Evolutionary conservation across 2,329 filamentous ascomycete species (phyloP).

Genomic region (Ophiostoma angusticollis): DNA sequence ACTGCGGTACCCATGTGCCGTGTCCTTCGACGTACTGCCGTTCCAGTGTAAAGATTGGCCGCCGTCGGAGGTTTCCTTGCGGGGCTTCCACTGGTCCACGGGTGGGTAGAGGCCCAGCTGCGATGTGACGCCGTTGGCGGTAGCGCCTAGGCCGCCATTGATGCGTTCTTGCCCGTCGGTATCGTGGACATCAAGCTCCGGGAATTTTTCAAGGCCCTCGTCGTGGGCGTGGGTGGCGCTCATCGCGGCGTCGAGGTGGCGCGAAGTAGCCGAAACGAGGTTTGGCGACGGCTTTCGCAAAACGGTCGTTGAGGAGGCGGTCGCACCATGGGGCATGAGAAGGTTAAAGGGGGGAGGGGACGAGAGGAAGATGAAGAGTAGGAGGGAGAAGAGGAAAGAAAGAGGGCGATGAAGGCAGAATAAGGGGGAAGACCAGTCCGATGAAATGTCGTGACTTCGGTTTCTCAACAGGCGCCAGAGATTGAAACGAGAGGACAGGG

Average conservation of each 20-base stretch:
- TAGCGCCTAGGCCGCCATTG: slow-evolving; percentile 17
- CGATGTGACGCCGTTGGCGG: slow-evolving; percentile 15
- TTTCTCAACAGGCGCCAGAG: too few species aligned
- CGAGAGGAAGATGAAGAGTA: not conserved
- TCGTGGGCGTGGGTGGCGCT: slow-evolving; percentile 12
- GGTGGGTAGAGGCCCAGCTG: slow-evolving; percentile 8
- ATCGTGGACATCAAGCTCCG: slow-evolving; percentile 34
- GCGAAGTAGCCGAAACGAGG: not conserved
- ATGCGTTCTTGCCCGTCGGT: slow-evolving; percentile 11
- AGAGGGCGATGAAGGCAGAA: not conserved
- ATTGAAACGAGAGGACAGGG: slow-evolving; percentile 10
- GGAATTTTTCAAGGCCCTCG: slow-evolving; percentile 41
- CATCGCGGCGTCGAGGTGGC: slow-evolving; percentile 7
- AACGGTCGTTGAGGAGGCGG: slow-evolving; percentile 1
- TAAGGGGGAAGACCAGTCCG: not conserved
- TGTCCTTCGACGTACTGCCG: slow-evolving; percentile 9
- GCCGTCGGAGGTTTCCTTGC: slow-evolving; percentile 36
- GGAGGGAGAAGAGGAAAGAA: not conserved
- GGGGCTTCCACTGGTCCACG: slow-evolving; percentile 44
- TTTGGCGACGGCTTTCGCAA: slow-evolving; percentile 5
- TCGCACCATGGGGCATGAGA: slow-evolving; percentile 12
- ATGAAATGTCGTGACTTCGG: too few species aligned
- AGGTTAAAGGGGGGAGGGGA: slow-evolving; percentile 1
- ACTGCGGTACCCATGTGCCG: slow-evolving; percentile 20
- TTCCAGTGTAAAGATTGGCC: slow-evolving; percentile 20